Percentiles rank a stretch among this genome's conserved stretches.
These are phyloP conservation scores for Daedaleopsis nitida DNA, from an alignment of 768 basidiomycete genomes.

Conservation along the genomic window DNA sequence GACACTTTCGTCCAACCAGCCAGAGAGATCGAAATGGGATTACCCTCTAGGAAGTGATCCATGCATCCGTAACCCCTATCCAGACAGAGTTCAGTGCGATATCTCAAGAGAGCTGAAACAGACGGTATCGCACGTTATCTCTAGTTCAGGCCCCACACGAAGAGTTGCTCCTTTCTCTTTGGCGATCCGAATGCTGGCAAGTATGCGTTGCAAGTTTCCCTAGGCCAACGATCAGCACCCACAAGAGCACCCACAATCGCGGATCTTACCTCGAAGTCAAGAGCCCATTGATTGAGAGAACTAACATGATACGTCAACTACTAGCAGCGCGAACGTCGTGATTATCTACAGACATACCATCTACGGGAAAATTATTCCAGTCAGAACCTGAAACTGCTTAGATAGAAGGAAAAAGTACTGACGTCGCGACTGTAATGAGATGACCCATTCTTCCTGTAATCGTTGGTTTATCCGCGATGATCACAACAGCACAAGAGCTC, in stretches of 20 bases:
- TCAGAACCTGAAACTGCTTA: too few relatives aligned
- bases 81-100: not conserved
- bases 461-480: too few relatives aligned
- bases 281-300: constrained; percentile 95
- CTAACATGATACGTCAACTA: constrained; percentile 38
- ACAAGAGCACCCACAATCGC: not conserved
- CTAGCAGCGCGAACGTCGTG: not conserved
- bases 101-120: constrained; percentile 14
- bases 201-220: constrained; percentile 93
- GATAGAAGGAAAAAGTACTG: constrained; percentile 29
- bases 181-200: constrained; percentile 85
- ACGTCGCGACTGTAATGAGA: constrained; percentile 89
- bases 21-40: not conserved
- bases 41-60: constrained; percentile 97
- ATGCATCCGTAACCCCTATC: constrained; percentile 95
- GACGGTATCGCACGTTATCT: constrained; percentile 72
- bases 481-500: too few relatives aligned
- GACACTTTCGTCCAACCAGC: too few relatives aligned
- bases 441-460: constrained; percentile 65
- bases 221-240: constrained; percentile 29
- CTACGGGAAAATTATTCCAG: not conserved
- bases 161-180: constrained; percentile 87
- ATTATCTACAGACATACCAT: constrained; percentile 3
- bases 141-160: constrained; percentile 94
- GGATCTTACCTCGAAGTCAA: constrained; percentile 81